These are phyloP conservation scores for Allantophomopsis cytisporea DNA, from an alignment of 2,329 filamentous ascomycete species.

Conservation along the genomic window DNA sequence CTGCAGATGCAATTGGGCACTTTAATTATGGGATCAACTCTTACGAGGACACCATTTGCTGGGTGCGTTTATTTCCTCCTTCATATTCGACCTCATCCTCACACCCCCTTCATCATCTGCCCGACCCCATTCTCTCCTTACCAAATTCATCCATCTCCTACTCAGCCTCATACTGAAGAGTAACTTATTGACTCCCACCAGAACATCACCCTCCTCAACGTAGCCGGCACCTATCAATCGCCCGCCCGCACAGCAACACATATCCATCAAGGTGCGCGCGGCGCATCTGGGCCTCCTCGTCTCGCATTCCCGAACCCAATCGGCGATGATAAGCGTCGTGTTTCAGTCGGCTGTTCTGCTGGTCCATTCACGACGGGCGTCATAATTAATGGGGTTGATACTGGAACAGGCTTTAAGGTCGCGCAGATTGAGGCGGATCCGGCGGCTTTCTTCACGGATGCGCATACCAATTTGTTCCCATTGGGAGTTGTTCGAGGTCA, in stretches of 20 bases:
- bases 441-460: constrained; percentile 31
- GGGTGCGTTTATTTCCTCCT: constrained; percentile 6
- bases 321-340: constrained; percentile 17
- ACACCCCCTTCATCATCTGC: no score
- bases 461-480: constrained; percentile 26
- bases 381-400: constrained; percentile 25
- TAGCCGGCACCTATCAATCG: constrained; percentile 29
- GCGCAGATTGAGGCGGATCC: constrained; percentile 32
- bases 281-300: constrained; percentile 28
- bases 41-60: constrained; percentile 16
- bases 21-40: constrained; percentile 35
- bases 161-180: not conserved
- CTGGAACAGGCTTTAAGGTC: constrained; percentile 29
- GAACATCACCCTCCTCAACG: constrained; percentile 32
- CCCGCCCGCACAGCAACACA: constrained; percentile 33
- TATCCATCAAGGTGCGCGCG: constrained; percentile 30
- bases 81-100: not conserved
- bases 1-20: constrained; percentile 26
- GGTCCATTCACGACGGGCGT: constrained; percentile 30
- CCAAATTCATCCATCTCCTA: no score
- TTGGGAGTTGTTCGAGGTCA: constrained; percentile 34
- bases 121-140: no score
- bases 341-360: constrained; percentile 14
- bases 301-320: constrained; percentile 30
- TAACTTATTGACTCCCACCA: constrained; percentile 2